A percentile compares a stretch with the other conserved stretches of the same genome.
Evolutionary conservation across 2,329 filamentous ascomycete genomes (phyloP).

Genomic region (Helotiales sp.): DNA sequence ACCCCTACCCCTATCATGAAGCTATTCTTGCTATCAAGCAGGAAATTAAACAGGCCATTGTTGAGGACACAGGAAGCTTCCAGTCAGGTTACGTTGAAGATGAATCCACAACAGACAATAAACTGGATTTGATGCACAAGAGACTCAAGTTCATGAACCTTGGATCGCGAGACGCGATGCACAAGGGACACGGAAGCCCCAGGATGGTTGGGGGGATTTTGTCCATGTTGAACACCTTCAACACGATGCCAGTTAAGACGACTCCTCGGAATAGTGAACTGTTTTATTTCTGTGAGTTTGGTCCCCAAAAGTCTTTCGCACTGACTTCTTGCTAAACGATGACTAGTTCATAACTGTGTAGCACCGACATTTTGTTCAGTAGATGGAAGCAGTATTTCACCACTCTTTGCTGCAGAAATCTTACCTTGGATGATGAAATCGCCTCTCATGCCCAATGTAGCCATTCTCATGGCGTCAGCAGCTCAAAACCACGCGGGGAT

Average conservation of each 20-base stretch:
- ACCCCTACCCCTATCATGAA: background rate
- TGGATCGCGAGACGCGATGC: background rate
- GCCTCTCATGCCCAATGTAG: constrained; percentile 27
- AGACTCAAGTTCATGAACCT: background rate
- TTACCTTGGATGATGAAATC: constrained; percentile 27
- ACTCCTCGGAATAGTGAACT: constrained; percentile 22
- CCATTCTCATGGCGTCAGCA: constrained; percentile 25
- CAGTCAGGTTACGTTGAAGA: background rate
- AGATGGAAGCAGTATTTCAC: constrained; percentile 20
- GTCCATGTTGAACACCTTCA: constrained; percentile 16
- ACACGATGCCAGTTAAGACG: constrained; percentile 14
- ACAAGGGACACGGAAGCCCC: constrained; percentile 1
- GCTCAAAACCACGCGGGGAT: background rate
- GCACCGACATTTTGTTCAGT: constrained; percentile 23
- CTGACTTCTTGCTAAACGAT: background rate
- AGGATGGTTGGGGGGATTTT: constrained; percentile 19
- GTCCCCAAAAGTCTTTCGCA: background rate
- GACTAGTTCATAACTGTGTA: constrained; percentile 20
- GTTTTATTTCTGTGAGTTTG: constrained; percentile 23
- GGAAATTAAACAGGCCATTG: background rate
- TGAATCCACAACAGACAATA: background rate
- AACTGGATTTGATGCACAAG: background rate
- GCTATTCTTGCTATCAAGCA: background rate
- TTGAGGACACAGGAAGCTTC: background rate
- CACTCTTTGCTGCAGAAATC: constrained; percentile 17